These are phyloP conservation scores for Globisporangium mamillatum DNA, from an alignment of 352 stramenopile species.

Conservation along the genomic window DNA sequence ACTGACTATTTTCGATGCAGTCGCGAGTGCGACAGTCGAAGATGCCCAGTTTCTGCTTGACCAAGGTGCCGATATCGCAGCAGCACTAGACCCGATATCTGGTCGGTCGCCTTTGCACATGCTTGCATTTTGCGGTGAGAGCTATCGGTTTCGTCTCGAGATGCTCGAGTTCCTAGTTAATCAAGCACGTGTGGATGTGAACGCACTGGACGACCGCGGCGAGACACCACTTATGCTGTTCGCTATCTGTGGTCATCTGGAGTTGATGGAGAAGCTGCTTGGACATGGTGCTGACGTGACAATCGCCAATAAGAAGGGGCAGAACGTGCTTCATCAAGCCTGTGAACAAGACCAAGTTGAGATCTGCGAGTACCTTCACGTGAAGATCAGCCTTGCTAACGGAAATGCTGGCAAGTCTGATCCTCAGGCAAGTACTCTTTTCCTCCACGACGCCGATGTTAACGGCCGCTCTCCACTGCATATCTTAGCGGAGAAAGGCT, in stretches of 20 bases:
- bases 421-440: background rate
- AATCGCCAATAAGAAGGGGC: conserved; percentile 25
- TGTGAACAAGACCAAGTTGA: conserved; percentile 67
- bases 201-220: conserved; percentile 37
- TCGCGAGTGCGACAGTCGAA: conserved; percentile 52
- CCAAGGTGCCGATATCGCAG: conserved; percentile 36
- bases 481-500: conserved; percentile 37
- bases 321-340: conserved; percentile 56
- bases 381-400: conserved; percentile 12
- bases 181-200: conserved; percentile 32
- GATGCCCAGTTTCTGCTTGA: conserved; percentile 52
- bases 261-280: conserved; percentile 39
- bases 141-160: conserved; percentile 33
- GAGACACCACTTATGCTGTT: conserved; percentile 58
- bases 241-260: conserved; percentile 43
- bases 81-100: conserved; percentile 33
- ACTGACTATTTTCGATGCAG: conserved; percentile 53
- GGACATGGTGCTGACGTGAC: conserved; percentile 25
- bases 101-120: conserved; percentile 52
- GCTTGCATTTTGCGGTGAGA: conserved; percentile 56
- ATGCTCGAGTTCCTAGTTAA: conserved; percentile 57
- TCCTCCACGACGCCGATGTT: conserved; percentile 31
- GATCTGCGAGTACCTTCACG: conserved; percentile 39
- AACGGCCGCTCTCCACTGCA: conserved; percentile 44
- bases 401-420: background rate